Evolutionary conservation across 306 rosid species (phyloP).

Genomic region (Quercus alba): DNA sequence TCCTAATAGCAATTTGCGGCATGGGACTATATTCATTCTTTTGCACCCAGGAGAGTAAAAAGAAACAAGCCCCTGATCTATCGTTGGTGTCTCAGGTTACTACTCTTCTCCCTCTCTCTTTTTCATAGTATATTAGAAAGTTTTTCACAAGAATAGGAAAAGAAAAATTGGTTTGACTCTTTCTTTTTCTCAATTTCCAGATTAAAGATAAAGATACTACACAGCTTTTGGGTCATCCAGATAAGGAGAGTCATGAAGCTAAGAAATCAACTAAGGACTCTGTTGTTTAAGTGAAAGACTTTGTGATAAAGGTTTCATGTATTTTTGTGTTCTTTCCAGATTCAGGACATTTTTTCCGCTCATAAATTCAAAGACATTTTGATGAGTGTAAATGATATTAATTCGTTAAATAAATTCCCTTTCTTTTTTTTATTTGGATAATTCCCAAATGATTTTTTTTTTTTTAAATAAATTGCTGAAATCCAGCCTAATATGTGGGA

Average conservation of each 20-base stretch:
- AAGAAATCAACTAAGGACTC: constrained; percentile 78
- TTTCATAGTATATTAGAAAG: background rate
- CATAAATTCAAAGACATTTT: constrained; percentile 11
- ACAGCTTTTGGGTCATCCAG: constrained; percentile 62
- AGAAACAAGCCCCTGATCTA: constrained; percentile 64
- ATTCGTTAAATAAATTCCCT: background rate
- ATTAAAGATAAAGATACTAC: constrained; percentile 63
- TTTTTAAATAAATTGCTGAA: background rate
- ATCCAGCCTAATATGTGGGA: too few relatives aligned
- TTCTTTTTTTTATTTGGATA: background rate
- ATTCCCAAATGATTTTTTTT: background rate
- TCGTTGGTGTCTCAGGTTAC: constrained; percentile 61
- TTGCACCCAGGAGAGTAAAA: constrained; percentile 78
- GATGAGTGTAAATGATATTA: constrained; percentile 49
- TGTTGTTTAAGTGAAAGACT: constrained; percentile 48
- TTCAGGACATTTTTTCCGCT: background rate
- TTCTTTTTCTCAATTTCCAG: constrained; percentile 25
- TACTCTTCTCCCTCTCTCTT: background rate
- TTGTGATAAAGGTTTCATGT: constrained; percentile 11
- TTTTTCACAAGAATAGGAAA: background rate
- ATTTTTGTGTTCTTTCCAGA: constrained; percentile 24
- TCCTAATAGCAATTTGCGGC: constrained; percentile 68
- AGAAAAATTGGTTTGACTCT: background rate
- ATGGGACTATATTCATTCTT: constrained; percentile 94
- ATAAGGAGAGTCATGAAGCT: constrained; percentile 64